Percentiles rank a stretch among this genome's conserved stretches.
phyloP scores from a whole-genome alignment of 805 yeast species.

The Pichia pseudocactophila region DNA sequence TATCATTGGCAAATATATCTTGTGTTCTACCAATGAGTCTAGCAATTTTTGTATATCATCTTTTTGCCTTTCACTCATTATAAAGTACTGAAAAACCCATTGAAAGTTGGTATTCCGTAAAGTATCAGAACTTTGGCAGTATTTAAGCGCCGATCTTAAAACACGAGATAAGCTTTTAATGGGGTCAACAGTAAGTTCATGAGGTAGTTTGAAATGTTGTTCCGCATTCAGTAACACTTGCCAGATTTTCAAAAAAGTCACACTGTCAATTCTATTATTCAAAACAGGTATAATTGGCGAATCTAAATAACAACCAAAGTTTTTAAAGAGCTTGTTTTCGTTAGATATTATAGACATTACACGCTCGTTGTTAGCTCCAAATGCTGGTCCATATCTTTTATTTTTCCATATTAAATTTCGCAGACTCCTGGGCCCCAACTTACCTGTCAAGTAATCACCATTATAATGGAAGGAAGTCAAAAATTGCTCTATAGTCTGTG shows the following conservation, averaged over 20 bases:
- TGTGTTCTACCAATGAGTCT: slow-evolving; percentile 1
- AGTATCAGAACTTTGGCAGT: slow-evolving; percentile 2
- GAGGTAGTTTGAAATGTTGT: slow-evolving; percentile 21
- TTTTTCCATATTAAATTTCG: slow-evolving; percentile 12
- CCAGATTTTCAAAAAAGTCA: slow-evolving; percentile 7
- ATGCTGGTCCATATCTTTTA: slow-evolving; percentile 18
- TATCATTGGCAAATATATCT: slow-evolving; percentile 8
- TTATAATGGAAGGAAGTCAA: slow-evolving; percentile 11
- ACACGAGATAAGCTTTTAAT: slow-evolving; percentile 14
- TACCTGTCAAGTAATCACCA: slow-evolving; percentile 23
- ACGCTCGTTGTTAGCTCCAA: slow-evolving; percentile 10
- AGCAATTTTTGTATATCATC: slow-evolving; percentile 5
- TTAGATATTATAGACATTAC: too few species aligned
- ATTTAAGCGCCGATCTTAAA: slow-evolving; percentile 13
- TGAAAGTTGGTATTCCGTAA: neutral
- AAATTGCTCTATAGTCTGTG: slow-evolving; percentile 9
- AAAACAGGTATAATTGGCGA: slow-evolving; percentile 2
- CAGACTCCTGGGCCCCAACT: slow-evolving; percentile 16
- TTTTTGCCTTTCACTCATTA: slow-evolving; percentile 10
- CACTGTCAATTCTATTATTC: neutral
- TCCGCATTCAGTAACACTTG: slow-evolving; percentile 15
- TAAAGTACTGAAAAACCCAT: slow-evolving; percentile 14
- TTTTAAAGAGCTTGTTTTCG: too few species aligned
- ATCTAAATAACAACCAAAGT: too few species aligned
- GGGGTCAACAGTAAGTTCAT: slow-evolving; percentile 16